phyloP scores from a whole-genome alignment of 176 grass and related monocot genomes.

The Carex cristatella region DNA sequence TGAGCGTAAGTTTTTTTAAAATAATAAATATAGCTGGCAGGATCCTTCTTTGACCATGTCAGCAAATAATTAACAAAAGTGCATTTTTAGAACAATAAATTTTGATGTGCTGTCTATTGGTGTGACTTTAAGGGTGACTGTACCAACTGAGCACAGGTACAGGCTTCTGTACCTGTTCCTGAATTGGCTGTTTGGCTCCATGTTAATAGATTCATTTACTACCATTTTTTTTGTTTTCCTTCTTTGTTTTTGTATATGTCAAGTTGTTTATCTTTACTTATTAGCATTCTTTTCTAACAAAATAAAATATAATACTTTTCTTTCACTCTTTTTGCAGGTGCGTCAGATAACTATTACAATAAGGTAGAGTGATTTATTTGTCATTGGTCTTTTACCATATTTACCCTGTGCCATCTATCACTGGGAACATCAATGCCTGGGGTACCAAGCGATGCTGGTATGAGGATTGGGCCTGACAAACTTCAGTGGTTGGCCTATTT shows the following conservation, averaged over 20 bases:
- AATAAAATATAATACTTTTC: not conserved
- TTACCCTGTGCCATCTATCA: slow-evolving; percentile 11
- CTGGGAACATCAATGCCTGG: not conserved
- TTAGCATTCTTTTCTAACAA: not conserved
- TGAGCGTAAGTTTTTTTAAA: not conserved
- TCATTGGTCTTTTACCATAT: not conserved
- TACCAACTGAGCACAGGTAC: not conserved
- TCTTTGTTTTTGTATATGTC: not conserved
- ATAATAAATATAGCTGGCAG: not conserved
- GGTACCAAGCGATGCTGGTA: not conserved
- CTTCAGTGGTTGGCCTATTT: not conserved
- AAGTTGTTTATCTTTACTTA: not conserved
- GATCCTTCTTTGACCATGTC: not conserved
- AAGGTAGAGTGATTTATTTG: slow-evolving; percentile 41
- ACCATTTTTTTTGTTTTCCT: not conserved
- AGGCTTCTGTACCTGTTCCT: not conserved
- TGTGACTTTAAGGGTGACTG: not conserved
- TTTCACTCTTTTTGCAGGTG: slow-evolving; percentile 44
- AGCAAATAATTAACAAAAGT: not conserved
- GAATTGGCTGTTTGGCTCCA: not conserved
- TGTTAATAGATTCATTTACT: slow-evolving; percentile 4
- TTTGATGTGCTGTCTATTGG: not conserved
- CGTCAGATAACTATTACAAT: slow-evolving; percentile 95
- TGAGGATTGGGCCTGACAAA: not conserved
- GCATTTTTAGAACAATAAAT: not conserved